Evolutionary conservation across 495 filamentous ascomycete species (phyloP), one percentile per base, ranked within the genome.

Genomic region (Xylaria telfairii): DNA sequence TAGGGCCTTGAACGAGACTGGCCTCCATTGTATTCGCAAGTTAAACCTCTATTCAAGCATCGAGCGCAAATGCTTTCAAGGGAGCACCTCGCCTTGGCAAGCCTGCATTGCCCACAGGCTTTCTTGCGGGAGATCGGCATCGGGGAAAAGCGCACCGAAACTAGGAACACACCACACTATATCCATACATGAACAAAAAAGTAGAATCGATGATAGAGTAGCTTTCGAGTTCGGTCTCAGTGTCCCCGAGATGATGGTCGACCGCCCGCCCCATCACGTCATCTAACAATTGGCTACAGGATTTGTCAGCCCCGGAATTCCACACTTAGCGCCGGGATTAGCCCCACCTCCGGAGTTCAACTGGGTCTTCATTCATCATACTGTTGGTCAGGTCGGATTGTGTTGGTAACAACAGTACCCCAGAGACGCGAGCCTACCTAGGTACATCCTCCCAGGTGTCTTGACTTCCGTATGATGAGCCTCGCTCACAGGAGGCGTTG

Each of bases 111-210:
- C 64, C 54, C 30, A 34, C 64, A 66, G 17, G 64, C 28, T 42
- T 66, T 66, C 34, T 66, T 66, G 47, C 64, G 64, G 47, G 64
- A 66, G 10, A 66, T 54, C 10, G 64, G 64, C 64, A 66, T 66
- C 37, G 42, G 26, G 32, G 1, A 0, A 64, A 15, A 64, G 17
- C n/a, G n/a, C n/a, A n/a, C n/a, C n/a, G n/a, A 6, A 28, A 7
- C 13, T 30, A 5, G 51, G 13, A 54, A 28, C n/a, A 41, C 4
- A 17, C 1, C 7, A 30, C 13, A 6, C n/a, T 15, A 13, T 30
- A 54, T 54, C 1, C 24, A 54, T 28, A 9, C 3, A 28, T 30
- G 51, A 19, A 54, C 24, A 30, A n/a, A 54, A n/a, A n/a, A n/a
- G n/a, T n/a, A n/a, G n/a, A n/a, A n/a, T 13, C n/a, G 21, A 21